phyloP scores from a whole-genome alignment of 352 stramenopile genomes.

The Pythium chondricola region DNA sequence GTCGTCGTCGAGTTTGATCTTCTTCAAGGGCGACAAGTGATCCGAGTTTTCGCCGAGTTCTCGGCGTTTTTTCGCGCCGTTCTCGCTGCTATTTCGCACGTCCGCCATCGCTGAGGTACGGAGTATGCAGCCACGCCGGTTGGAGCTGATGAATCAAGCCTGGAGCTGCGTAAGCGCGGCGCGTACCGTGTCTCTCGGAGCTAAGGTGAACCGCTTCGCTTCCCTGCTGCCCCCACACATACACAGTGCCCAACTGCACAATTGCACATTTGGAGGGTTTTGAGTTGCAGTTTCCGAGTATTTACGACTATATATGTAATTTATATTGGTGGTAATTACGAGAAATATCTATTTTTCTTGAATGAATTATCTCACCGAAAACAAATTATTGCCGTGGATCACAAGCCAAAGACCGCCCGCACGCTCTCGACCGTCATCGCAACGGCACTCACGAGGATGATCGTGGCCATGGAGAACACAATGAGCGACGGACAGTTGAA shows the following conservation, averaged over 20 bases:
- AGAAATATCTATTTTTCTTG: conserved; percentile 9
- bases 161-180: neutral
- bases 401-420: conserved; percentile 8
- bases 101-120: conserved; percentile 21
- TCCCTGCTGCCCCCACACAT: too few relatives aligned
- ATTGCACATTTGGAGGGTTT: too few relatives aligned
- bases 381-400: neutral
- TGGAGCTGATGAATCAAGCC: too few relatives aligned
- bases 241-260: too few relatives aligned
- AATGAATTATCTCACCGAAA: conserved; percentile 1
- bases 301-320: conserved; percentile 1
- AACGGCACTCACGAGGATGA: conserved; percentile 55
- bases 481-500: conserved; percentile 67
- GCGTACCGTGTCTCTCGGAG: neutral
- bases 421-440: conserved; percentile 62
- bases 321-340: conserved; percentile 12
- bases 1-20: conserved; percentile 60
- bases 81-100: conserved; percentile 10
- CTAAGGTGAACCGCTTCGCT: too few relatives aligned
- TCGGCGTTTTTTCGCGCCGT: conserved; percentile 31
- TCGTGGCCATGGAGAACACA: conserved; percentile 61
- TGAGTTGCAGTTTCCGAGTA: neutral
- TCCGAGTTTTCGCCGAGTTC: conserved; percentile 17
- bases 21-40: conserved; percentile 34
- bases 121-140: too few relatives aligned